phyloP scores from a whole-genome alignment of 2,329 filamentous ascomycete genomes.

The Nothophoma quercina region DNA sequence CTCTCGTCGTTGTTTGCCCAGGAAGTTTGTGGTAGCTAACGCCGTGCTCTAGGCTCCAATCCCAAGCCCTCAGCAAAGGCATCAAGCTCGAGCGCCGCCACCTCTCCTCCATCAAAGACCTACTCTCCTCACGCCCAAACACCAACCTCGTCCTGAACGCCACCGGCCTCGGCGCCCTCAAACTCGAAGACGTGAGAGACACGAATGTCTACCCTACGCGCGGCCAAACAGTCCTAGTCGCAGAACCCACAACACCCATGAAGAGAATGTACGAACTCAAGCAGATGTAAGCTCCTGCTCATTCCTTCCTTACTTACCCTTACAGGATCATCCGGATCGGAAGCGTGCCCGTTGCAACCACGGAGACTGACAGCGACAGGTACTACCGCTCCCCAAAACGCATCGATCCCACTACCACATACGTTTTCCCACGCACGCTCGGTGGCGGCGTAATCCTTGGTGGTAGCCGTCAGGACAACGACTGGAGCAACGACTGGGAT shows the following conservation, averaged over 20 bases:
- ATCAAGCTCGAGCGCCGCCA: constrained; percentile 61
- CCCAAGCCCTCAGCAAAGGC: constrained; percentile 77
- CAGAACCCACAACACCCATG: constrained; percentile 51
- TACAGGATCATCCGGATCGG: background rate
- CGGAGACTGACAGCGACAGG: constrained; percentile 19
- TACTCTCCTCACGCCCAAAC: constrained; percentile 65
- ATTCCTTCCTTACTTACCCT: background rate
- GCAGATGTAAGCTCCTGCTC: constrained; percentile 7
- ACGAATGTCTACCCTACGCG: constrained; percentile 73
- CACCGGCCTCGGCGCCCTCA: constrained; percentile 78
- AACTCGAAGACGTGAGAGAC: constrained; percentile 85
- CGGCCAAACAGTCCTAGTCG: constrained; percentile 83
- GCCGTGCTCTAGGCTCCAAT: constrained; percentile 38
- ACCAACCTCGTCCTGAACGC: constrained; percentile 83
- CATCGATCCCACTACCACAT: constrained; percentile 53
- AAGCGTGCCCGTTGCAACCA: background rate
- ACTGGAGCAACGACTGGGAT: constrained; percentile 82
- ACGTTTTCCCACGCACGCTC: constrained; percentile 55
- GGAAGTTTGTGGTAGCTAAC: too few relatives aligned
- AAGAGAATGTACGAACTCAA: constrained; percentile 47
- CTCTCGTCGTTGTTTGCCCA: too few relatives aligned
- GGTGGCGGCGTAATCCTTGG: constrained; percentile 86
- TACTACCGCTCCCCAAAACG: constrained; percentile 53
- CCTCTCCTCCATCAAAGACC: constrained; percentile 72
- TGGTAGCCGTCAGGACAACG: constrained; percentile 79